A percentile compares a stretch with the other conserved stretches of the same genome.
Evolutionary conservation across 2,329 filamentous ascomycete genomes (phyloP).

Genomic region (Phaeoacremonium minimum): DNA sequence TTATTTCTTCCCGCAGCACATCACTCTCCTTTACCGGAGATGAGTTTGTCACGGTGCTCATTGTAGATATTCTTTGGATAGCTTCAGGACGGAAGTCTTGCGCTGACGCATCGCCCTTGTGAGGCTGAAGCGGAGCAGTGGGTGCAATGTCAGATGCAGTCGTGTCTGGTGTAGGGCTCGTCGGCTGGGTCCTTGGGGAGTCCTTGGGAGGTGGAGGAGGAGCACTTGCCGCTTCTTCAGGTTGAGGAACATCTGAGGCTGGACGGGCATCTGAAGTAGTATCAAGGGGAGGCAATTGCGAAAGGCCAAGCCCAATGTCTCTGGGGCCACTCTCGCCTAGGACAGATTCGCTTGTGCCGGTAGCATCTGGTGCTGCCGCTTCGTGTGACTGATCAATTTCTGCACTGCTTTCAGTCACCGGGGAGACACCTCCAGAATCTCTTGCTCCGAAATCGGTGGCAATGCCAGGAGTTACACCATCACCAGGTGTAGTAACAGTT

Average conservation of each 20-base stretch:
- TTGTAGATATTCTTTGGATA: conserved; percentile 35
- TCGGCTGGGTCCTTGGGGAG: conserved; percentile 10
- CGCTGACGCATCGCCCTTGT: conserved; percentile 25
- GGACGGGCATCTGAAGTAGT: too few species aligned
- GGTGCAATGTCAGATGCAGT: conserved; percentile 27
- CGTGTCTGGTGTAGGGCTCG: conserved; percentile 11
- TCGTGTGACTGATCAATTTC: too few species aligned
- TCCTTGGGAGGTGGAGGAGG: neutral
- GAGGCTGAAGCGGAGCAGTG: conserved; percentile 40
- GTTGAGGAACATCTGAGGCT: too few species aligned
- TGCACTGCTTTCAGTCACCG: conserved; percentile 6
- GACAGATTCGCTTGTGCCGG: too few species aligned
- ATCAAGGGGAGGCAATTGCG: too few species aligned
- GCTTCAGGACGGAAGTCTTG: conserved; percentile 28
- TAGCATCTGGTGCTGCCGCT: too few species aligned
- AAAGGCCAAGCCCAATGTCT: too few species aligned
- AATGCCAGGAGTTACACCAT: conserved; percentile 7
- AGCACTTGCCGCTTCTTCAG: neutral
- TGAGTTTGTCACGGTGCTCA: conserved; percentile 43
- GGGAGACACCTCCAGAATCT: conserved; percentile 3
- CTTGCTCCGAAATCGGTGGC: neutral
- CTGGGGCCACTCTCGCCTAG: too few species aligned
- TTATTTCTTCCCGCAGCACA: conserved; percentile 68
- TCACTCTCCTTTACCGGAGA: conserved; percentile 66
- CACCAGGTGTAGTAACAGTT: conserved; percentile 14